A percentile compares a stretch with the other conserved stretches of the same genome.
Conservation (phyloP, 768 basidiomycete species). For the Russula brevipes region DNA sequence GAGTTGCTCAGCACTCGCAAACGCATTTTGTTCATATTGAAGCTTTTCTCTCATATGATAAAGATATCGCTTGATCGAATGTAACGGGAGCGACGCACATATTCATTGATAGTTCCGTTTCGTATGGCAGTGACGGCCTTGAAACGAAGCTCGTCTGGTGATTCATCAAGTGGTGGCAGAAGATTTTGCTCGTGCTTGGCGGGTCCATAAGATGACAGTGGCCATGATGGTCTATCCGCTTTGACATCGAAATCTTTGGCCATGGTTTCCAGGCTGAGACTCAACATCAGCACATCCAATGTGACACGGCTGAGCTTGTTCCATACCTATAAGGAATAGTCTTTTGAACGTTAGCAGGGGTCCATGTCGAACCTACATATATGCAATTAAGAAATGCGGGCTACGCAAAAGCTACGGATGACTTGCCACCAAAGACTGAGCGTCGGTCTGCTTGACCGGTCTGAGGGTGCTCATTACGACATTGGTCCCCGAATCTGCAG, state of each 20-base stretch:
- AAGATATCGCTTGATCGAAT: constrained; percentile 2
- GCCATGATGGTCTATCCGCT: constrained; percentile 68
- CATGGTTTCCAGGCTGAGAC: constrained; percentile 52
- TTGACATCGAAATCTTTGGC: constrained; percentile 44
- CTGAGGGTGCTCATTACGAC: constrained; percentile 56
- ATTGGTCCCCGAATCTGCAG: constrained; percentile 57
- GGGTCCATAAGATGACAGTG: constrained; percentile 72
- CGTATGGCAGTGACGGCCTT: constrained; percentile 52
- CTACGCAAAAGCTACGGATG: constrained; percentile 7
- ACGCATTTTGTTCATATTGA: constrained; percentile 53
- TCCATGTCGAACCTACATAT: constrained; percentile 22
- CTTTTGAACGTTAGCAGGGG: constrained; percentile 6
- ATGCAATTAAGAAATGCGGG: constrained; percentile 16
- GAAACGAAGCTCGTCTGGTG: constrained; percentile 69
- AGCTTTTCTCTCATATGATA: constrained; percentile 29
- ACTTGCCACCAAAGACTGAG: constrained; percentile 45
- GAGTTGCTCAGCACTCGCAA: constrained; percentile 45
- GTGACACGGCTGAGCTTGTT: neutral
- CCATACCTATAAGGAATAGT: constrained; percentile 21
- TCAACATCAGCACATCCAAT: neutral
- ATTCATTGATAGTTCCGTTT: constrained; percentile 53
- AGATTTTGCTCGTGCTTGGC: constrained; percentile 66
- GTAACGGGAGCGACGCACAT: constrained; percentile 43
- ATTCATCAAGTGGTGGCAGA: constrained; percentile 59
- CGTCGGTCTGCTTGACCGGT: constrained; percentile 29